Evolutionary conservation across 495 filamentous ascomycete species (phyloP).

Genomic region (Talaromyces borbonicus): DNA sequence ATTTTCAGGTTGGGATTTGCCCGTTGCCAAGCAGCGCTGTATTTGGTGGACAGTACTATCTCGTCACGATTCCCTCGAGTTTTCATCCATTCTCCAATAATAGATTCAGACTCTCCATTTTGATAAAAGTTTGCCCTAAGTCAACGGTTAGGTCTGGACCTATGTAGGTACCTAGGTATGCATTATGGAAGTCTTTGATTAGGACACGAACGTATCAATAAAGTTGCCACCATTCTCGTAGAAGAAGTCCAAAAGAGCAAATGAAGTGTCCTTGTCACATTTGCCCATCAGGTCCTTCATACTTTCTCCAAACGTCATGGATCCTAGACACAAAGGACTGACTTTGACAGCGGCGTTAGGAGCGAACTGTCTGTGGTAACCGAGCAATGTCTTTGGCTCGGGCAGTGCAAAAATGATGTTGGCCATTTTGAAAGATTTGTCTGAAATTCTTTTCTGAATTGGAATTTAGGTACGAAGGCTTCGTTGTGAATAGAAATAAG

Average conservation of each 20-base stretch:
- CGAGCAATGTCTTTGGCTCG: conserved; percentile 36
- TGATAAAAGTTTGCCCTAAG: conserved; percentile 50
- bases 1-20: conserved; percentile 25
- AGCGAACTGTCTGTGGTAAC: conserved; percentile 44
- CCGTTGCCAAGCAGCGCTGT: conserved; percentile 34
- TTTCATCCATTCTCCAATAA: conserved; percentile 65
- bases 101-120: conserved; percentile 51
- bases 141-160: background rate
- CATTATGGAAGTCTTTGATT: background rate
- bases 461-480: too few species aligned
- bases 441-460: background rate
- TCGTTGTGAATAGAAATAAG: background rate
- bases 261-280: conserved; percentile 43
- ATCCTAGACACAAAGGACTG: conserved; percentile 49
- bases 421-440: background rate
- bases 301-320: conserved; percentile 49
- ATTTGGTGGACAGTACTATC: conserved; percentile 66
- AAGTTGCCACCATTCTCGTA: conserved; percentile 57
- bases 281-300: conserved; percentile 41
- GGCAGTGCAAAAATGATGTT: background rate
- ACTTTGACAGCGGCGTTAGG: conserved; percentile 47
- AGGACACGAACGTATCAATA: conserved; percentile 54
- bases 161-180: background rate
- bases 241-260: conserved; percentile 52
- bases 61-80: conserved; percentile 35